Evolutionary conservation across 495 filamentous ascomycete species (phyloP).

Genomic region (Penicillium ucsense): DNA sequence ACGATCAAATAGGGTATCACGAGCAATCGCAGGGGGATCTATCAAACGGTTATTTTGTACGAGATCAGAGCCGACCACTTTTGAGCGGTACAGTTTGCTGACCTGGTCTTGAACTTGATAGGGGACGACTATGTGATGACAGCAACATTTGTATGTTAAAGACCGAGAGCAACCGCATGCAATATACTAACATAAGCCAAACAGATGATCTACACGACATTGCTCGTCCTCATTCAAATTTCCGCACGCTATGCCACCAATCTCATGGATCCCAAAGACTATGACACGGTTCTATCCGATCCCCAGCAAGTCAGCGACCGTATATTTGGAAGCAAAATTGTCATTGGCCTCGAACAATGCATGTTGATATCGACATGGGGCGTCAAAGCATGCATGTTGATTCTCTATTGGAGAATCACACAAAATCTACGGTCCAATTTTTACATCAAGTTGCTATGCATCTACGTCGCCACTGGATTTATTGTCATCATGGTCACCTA

Average conservation of each 20-base stretch:
- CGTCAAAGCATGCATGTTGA: conserved; percentile 43
- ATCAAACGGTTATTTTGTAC: conserved; percentile 27
- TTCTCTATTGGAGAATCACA: conserved; percentile 38
- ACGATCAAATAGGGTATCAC: conserved; percentile 13
- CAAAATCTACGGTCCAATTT: conserved; percentile 27
- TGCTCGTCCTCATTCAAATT: conserved; percentile 48
- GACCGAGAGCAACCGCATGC: not conserved
- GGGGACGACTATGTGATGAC: conserved; percentile 51
- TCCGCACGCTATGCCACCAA: conserved; percentile 47
- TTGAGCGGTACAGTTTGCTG: not conserved
- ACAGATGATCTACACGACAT: conserved; percentile 42
- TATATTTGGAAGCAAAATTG: conserved; percentile 42
- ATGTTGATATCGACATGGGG: conserved; percentile 44
- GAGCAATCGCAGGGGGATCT: conserved; percentile 24
- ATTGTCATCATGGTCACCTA: conserved; percentile 53
- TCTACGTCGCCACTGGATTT: conserved; percentile 46
- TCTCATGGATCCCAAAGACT: conserved; percentile 45
- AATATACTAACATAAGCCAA: not conserved
- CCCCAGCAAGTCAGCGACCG: conserved; percentile 32
- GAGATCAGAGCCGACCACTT: conserved; percentile 15
- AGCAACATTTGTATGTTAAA: conserved; percentile 37
- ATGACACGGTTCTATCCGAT: conserved; percentile 33
- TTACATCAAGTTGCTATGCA: conserved; percentile 44
- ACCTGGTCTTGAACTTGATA: conserved; percentile 1
- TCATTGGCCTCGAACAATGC: conserved; percentile 41